Conservation (phyloP, 257 asterid genomes). For the Osmanthus fragrans region DNA sequence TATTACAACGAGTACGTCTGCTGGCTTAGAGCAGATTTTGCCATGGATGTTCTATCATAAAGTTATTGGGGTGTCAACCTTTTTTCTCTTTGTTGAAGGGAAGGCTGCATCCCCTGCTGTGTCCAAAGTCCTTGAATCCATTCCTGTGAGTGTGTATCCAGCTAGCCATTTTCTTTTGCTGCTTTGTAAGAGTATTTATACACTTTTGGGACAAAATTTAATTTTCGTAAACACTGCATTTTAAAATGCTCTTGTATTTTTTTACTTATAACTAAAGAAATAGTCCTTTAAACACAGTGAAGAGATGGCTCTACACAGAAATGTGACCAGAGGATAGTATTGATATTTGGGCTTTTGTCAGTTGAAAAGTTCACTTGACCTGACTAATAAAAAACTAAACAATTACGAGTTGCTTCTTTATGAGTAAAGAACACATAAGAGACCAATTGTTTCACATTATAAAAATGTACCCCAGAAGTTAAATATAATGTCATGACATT, state of each 20-base stretch:
- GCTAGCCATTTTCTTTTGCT: conserved; percentile 13
- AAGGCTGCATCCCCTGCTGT: conserved; percentile 75
- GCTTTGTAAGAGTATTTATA: neutral
- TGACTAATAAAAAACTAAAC: neutral
- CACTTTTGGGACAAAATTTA: neutral
- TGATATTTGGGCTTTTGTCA: neutral
- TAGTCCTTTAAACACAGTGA: neutral
- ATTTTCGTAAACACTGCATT: neutral
- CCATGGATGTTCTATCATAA: conserved; percentile 92
- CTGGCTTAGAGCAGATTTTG: conserved; percentile 74
- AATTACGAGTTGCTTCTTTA: conserved; percentile 1
- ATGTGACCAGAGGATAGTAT: neutral
- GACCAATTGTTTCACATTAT: neutral
- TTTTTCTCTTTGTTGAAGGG: conserved; percentile 81
- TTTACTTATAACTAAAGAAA: neutral
- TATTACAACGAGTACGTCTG: conserved; percentile 75
- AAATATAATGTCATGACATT: neutral
- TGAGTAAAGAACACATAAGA: neutral
- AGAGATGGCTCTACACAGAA: neutral
- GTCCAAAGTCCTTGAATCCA: conserved; percentile 74
- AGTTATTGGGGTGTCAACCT: conserved; percentile 68
- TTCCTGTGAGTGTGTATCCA: conserved; percentile 54
- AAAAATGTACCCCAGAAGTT: neutral
- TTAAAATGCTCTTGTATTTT: neutral
- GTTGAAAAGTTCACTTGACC: neutral